Evolutionary conservation across 2,329 filamentous ascomycete species (phyloP), one percentile per base, ranked within the genome.

Genomic region (Paraphoma chrysanthemicola): DNA sequence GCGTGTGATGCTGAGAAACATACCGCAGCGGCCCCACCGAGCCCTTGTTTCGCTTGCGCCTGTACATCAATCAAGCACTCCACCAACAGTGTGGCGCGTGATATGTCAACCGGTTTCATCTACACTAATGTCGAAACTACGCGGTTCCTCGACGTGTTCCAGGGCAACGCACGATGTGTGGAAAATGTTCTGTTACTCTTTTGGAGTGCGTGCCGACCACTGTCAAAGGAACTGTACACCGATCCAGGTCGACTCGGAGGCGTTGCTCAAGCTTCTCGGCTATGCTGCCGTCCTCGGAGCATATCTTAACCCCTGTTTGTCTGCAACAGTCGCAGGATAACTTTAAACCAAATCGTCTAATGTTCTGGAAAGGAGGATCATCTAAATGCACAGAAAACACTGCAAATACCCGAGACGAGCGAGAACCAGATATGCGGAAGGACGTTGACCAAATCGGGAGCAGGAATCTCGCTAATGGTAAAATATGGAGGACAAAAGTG

Each of bases 231-330:
- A n/a, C 10, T 17, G 39, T n/a, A 42, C 33, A 16, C 44, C 23
- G 18, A 41, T 44, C 44, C 12, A 48, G 38, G 38, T 17, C 28
- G 38, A 31, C 36, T 48, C 41, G 41, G 18, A n/a, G 44, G 53
- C 38, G 38, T 45, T 49, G 29, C 48, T 51, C 48, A 55, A 55
- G 53, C 53, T 48, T 51, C 23, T 31, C 44, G 44, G 48, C 48
- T 39, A 52, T 44, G 41, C 43, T 51, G 23, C 43, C 53, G 33
- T 36, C 39, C 33, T 30, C 48, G 38, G 49, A 45, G 48, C 48
- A 51, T 56, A 51, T 44, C 43, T 48, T 33, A 41, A 51, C 44
- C 44, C 48, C 48, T 9, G 14, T 14, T 16, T 39, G 43, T 14
- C 45, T 41, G 36, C 44, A 23, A 23, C 16, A 41, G 29, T 12